Evolutionary conservation across 2,329 filamentous ascomycete species (phyloP), one percentile per base, ranked within the genome.

Genomic region (Diaporthe sp.): DNA sequence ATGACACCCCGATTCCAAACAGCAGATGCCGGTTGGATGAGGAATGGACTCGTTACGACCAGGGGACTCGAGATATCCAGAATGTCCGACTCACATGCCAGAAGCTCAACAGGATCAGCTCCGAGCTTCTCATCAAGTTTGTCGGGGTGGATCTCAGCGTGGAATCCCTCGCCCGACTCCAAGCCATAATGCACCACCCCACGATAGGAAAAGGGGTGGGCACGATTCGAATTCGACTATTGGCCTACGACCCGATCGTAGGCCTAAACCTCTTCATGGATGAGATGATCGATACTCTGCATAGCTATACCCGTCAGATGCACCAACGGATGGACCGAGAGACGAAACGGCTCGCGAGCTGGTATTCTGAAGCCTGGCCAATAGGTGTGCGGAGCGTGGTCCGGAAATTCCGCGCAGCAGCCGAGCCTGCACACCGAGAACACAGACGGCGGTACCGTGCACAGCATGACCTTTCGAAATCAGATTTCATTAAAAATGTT

Each of bases 71-170:
- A 12, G 34, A 13, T 19, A 68, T 68, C 8, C 31, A 51, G 46
- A 37, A 28, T 10, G 3, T 68, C n/a, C 46, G 65, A 39, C 65
- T 68, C 1, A 39, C 46, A 13, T 53, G 62, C 62, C 19, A 13
- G 31, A 0, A 4, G 2, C 25, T 53, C 46, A 12, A 17, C 6
- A 37, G 22, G 17, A 25, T 68, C 46, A 17, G 46, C 31, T 37
- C 62, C 19, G 62, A 53, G 62, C 10, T 53, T 8, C 62, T 68
- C 31, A 19, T 68, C 28, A 34, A 17, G 22, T 68, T 53, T n/a
- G 44, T 68, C 19, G 62, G 22, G 12, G 22, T 68, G 13, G 62
- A 39, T 19, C 6, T 68, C 22, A 68, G 44, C 31, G 4, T 2
- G 28, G 4, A 25, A 17, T 68, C 62, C 31, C 44, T 51, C 25